Evolutionary conservation across 805 yeast species (phyloP), one percentile per base, ranked within the genome.

Genomic region (Schizosaccharomyces cryophilus): DNA sequence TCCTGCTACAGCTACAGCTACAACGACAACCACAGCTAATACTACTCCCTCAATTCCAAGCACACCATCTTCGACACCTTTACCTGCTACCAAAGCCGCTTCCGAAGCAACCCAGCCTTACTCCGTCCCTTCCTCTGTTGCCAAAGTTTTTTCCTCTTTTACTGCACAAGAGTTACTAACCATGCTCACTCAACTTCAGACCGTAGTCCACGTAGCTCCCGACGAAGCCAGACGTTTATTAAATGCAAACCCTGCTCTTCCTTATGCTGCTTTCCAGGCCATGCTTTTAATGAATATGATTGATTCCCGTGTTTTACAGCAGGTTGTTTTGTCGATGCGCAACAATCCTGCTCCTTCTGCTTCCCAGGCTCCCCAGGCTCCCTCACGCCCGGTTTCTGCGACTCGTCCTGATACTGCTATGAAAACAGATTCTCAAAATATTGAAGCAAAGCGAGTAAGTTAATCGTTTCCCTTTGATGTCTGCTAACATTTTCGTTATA

Each of bases 261-360:
- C 86, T 1, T 87, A 82, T 69, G 93, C 95, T 0, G 73, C 87
- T 35, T 90, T 88, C 2, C 96, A 89, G 67, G 74, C 82, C 1
- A 71, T 87, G 63, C 68, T 83, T 64, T 72, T 70, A 63, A 69
- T 72, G 56, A 74, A 71, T 35, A 65, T 67, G 42, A 71, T 69
- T 4, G 71, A 67, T 31, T 70, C 73, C 13, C 64, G 64, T 5
- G 64, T 64, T 5, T 63, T 69, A 6, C 61, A 70, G 5, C 63
- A 63, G 2, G 63, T 69, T 17, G 65, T 69, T 3, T 66, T 66
- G 62, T 62, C 38, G 4, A 48, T 65, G 30, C 64, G 62, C 40
- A 45, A n/a, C 61, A 61, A 30, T 24, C 47, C 64, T 11, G 56
- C 55, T 51, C 40, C 54, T 17, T 56, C 61, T 40, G 60, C 63